Base-by-base conservation (phyloP, 2,329 filamentous ascomycete genomes). In the Zymoseptoria passerinii region DNA sequence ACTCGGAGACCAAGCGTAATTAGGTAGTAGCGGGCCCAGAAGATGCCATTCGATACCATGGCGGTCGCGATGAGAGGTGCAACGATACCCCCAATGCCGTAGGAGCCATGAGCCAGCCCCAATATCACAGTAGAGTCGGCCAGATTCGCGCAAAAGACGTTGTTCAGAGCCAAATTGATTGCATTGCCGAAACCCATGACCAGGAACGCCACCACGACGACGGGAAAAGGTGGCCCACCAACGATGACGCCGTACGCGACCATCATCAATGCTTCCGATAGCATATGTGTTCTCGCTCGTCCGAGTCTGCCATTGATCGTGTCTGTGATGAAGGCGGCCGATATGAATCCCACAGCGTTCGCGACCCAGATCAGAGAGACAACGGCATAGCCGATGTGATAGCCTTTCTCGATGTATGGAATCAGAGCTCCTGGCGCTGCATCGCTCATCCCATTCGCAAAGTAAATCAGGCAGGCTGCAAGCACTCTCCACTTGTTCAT, bases 371-470 rank as follows among this genome's bases (percentile, higher is more conserved):
- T 89, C 44, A 92, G 77, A 1, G 90, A 92, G 2, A 94, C 88
- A 8, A 90, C 74, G 2, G 85, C 87, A 70, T 94, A 92, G 49
- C 86, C 86, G 57, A 94, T 89, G 58, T 79, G 65, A 68, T 92
- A 95, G 66, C 88, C 83, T 71, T 75, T 78, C 70, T 92, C 88
- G 72, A 95, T 88, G 68, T 90, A 90, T 0, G 90, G 89, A 65
- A 95, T 88, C 58, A 94, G 69, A 9, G 89, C 88, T 68, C 90
- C 90, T 1, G 89, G 83, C 0, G 87, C 76, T 65, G 62, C 63
- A 54, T 95, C 90, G 65, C 83, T 89, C 59, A 94, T 74, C 0
- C 89, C 90, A 66, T 86, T 85, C 2, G 80, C 79, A 61, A 94
- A 80, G 59, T 82, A 86, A 61, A 86, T 81, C 50, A 88, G 68